These are phyloP conservation scores for Leptomonas pyrrhocoris DNA, from an alignment of 208 protist genomes.

Conservation along the genomic window DNA sequence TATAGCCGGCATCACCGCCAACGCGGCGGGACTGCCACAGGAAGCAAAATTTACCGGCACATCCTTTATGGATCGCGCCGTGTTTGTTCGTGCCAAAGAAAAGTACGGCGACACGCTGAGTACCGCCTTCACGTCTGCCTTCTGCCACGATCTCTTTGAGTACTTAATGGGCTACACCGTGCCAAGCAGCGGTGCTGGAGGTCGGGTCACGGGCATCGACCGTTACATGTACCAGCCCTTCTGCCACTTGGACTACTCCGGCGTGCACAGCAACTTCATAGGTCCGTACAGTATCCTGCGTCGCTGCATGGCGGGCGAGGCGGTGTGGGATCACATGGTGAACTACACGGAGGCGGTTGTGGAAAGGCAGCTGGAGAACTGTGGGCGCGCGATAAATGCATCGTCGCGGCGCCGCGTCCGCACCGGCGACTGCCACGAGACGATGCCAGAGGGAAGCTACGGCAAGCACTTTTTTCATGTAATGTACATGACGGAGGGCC, in stretches of 20 bases:
- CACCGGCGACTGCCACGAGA: not conserved
- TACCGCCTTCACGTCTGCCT: slow-evolving; percentile 43
- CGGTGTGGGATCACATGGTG: slow-evolving; percentile 64
- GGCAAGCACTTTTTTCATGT: slow-evolving; percentile 57
- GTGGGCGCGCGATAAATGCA: not conserved
- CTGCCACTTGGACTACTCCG: slow-evolving; percentile 64
- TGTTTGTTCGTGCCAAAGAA: slow-evolving; percentile 51
- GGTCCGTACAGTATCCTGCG: slow-evolving; percentile 65
- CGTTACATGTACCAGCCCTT: slow-evolving; percentile 61
- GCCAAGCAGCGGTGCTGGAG: slow-evolving; percentile 36
- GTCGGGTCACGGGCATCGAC: slow-evolving; percentile 34
- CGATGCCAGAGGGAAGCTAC: slow-evolving; percentile 1
- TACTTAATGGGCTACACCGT: slow-evolving; percentile 24
- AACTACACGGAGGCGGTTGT: slow-evolving; percentile 53
- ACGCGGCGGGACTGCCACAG: not conserved
- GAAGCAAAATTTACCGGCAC: not conserved
- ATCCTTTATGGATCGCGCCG: slow-evolving; percentile 20
- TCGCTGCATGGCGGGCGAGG: slow-evolving; percentile 55
- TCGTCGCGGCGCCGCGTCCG: not conserved
- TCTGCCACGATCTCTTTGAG: slow-evolving; percentile 51
- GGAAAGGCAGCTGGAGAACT: slow-evolving; percentile 30
- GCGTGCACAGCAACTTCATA: slow-evolving; percentile 46
- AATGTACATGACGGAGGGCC: slow-evolving; percentile 61
- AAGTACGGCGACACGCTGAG: slow-evolving; percentile 43
- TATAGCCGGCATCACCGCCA: slow-evolving; percentile 21